Percentiles rank a stretch among this genome's conserved stretches.
These are phyloP conservation scores for Moesziomyces antarcticus DNA, from an alignment of 1,284 basidiomycete species.

Conservation along the genomic window DNA sequence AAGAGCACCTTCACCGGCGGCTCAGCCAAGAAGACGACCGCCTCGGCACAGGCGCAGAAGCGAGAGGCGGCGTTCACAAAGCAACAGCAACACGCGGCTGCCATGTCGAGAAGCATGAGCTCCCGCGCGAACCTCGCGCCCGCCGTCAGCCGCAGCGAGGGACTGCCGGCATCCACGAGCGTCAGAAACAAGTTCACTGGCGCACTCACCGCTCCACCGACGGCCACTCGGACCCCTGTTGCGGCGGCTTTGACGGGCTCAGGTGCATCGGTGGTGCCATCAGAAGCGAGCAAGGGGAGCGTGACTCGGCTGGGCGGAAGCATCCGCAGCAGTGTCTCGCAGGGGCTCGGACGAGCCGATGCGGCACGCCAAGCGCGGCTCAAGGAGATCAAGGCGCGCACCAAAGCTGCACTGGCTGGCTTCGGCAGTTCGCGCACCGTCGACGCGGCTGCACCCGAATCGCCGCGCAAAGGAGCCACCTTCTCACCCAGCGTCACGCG, in stretches of 20 bases:
- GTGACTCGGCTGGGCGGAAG: conserved; percentile 23
- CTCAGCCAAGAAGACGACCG: conserved; percentile 20
- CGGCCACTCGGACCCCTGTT: background rate
- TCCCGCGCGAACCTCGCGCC: conserved; percentile 15
- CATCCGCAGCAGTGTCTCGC: conserved; percentile 35
- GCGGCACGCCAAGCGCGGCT: conserved; percentile 36
- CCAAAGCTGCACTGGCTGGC: conserved; percentile 29
- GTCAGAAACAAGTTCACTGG: conserved; percentile 37
- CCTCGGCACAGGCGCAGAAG: conserved; percentile 12
- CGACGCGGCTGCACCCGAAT: conserved; percentile 5
- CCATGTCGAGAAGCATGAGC: conserved; percentile 29
- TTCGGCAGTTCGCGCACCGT: conserved; percentile 32
- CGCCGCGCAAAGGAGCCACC: conserved; percentile 2
- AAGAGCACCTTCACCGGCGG: conserved; percentile 26
- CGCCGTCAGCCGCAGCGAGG: background rate
- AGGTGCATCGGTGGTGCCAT: background rate
- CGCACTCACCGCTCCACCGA: conserved; percentile 1
- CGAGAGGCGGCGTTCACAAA: conserved; percentile 24
- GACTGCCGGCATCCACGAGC: conserved; percentile 9
- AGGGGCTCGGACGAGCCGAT: conserved; percentile 32
- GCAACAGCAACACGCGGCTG: conserved; percentile 33
- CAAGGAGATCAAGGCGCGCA: conserved; percentile 40
- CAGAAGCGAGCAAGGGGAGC: conserved; percentile 16
- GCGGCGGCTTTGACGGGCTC: conserved; percentile 4
- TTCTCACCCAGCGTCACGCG: conserved; percentile 42